A percentile compares a stretch with the other conserved stretches of the same genome.
These are phyloP conservation scores for Leishmania tropica DNA, from an alignment of 208 protist genomes.

Conservation along the genomic window DNA sequence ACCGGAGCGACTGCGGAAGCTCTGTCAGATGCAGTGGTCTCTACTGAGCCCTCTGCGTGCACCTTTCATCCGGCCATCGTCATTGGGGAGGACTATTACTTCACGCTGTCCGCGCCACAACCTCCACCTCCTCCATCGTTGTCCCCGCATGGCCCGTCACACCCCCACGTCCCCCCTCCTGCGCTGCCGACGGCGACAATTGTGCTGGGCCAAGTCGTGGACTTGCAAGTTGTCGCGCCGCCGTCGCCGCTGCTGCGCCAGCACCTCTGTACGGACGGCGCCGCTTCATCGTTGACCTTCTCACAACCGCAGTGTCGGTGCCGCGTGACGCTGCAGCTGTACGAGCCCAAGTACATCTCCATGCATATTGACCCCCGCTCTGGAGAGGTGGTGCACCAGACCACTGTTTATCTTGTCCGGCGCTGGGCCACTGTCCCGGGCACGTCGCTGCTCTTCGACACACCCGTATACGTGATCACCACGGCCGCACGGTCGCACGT, in stretches of 20 bases:
- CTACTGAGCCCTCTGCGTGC: slow-evolving; percentile 2
- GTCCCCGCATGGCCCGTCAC: neutral
- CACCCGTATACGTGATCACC: slow-evolving; percentile 68
- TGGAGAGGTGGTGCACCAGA: slow-evolving; percentile 47
- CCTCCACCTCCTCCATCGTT: neutral
- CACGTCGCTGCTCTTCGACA: slow-evolving; percentile 56
- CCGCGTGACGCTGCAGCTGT: slow-evolving; percentile 51
- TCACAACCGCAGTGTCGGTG: slow-evolving; percentile 8
- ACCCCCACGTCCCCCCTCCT: neutral
- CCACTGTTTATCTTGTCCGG: slow-evolving; percentile 40
- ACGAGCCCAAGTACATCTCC: slow-evolving; percentile 40
- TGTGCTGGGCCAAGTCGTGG: slow-evolving; percentile 54
- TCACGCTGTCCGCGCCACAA: slow-evolving; percentile 24
- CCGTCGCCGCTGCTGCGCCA: slow-evolving; percentile 1
- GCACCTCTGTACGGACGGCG: neutral
- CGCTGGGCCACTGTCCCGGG: slow-evolving; percentile 29
- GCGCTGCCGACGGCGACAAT: slow-evolving; percentile 21
- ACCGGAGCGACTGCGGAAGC: neutral
- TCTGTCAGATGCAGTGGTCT: neutral
- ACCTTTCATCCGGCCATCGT: slow-evolving; percentile 26
- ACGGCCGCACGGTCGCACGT: slow-evolving; percentile 51
- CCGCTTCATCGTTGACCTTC: slow-evolving; percentile 3
- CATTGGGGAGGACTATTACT: slow-evolving; percentile 75
- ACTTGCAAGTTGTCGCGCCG: slow-evolving; percentile 15
- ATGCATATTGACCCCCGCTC: slow-evolving; percentile 51